A percentile compares a stretch with the other conserved stretches of the same genome.
phyloP scores from a whole-genome alignment of 192 early-diverging fungal species.

The Umbelopsis isabellina region DNA sequence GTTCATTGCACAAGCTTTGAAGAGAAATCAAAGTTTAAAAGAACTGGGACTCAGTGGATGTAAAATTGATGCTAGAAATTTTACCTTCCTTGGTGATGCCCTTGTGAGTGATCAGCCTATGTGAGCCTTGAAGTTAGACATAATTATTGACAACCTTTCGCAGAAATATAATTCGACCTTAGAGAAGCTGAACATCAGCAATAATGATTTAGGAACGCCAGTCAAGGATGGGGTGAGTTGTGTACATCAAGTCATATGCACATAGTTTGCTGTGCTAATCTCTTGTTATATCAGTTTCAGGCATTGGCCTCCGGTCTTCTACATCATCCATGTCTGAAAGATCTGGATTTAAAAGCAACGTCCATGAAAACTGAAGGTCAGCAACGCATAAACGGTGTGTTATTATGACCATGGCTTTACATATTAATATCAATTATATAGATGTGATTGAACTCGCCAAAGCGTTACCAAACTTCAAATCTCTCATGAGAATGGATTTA shows the following conservation, averaged over 20 bases:
- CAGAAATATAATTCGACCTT: slow-evolving; percentile 56
- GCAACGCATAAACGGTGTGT: neutral
- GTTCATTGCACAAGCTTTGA: slow-evolving; percentile 58
- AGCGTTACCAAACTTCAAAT: neutral
- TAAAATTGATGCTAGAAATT: slow-evolving; percentile 54
- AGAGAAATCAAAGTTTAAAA: slow-evolving; percentile 52
- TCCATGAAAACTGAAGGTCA: slow-evolving; percentile 13
- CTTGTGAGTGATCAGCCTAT: slow-evolving; percentile 42
- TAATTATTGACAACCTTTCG: neutral
- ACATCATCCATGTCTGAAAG: neutral
- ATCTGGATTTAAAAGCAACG: slow-evolving; percentile 8
- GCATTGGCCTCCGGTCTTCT: neutral
- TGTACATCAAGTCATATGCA: neutral
- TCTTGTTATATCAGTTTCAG: neutral
- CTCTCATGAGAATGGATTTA: slow-evolving; percentile 4
- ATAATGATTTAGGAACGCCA: slow-evolving; percentile 44
- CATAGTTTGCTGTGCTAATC: neutral
- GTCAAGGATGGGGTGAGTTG: slow-evolving; percentile 36
- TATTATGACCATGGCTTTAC: too few species aligned
- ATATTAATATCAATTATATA: neutral
- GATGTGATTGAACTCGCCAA: neutral
- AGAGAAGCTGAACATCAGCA: slow-evolving; percentile 45
- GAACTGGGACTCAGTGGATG: slow-evolving; percentile 46
- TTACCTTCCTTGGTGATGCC: slow-evolving; percentile 49
- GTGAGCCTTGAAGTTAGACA: neutral